Conservation (phyloP, 352 stramenopile species). For the Pythium periplocum region DNA sequence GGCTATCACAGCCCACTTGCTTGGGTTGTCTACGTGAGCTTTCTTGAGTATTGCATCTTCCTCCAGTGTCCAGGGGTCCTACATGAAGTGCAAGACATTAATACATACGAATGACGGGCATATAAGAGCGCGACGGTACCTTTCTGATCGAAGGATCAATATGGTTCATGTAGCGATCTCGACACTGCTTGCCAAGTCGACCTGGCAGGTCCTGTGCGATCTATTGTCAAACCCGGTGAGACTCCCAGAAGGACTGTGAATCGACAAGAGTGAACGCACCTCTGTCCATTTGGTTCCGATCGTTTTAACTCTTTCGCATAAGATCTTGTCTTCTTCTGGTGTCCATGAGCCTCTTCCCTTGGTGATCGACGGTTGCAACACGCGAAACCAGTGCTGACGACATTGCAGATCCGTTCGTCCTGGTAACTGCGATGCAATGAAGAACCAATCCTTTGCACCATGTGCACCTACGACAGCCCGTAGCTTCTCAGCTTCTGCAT, state of each 20-base stretch:
- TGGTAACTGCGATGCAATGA: slow-evolving; percentile 65
- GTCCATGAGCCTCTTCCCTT: slow-evolving; percentile 66
- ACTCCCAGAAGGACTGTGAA: background rate
- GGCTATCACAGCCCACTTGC: slow-evolving; percentile 45
- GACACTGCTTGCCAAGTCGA: slow-evolving; percentile 62
- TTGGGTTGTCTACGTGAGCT: slow-evolving; percentile 19
- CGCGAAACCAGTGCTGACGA: slow-evolving; percentile 70
- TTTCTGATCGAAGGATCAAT: slow-evolving; percentile 39
- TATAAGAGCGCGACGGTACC: slow-evolving; percentile 14
- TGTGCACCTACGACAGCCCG: slow-evolving; percentile 30
- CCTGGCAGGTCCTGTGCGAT: slow-evolving; percentile 51
- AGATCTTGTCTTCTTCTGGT: slow-evolving; percentile 31
- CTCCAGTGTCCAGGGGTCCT: slow-evolving; percentile 40
- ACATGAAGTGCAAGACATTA: no score
- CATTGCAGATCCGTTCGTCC: slow-evolving; percentile 70
- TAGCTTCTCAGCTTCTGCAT: slow-evolving; percentile 37
- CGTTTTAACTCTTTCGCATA: slow-evolving; percentile 35
- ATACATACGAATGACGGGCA: no score
- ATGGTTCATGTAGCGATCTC: slow-evolving; percentile 66
- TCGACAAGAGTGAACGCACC: slow-evolving; percentile 19
- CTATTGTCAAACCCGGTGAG: slow-evolving; percentile 17
- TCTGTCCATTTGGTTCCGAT: slow-evolving; percentile 55
- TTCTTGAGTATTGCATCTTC: slow-evolving; percentile 37
- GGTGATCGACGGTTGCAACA: slow-evolving; percentile 37
- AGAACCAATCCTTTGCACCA: slow-evolving; percentile 62